phyloP scores from a whole-genome alignment of 2,329 filamentous ascomycete species.

The Neopestalotiopsis rosae region DNA sequence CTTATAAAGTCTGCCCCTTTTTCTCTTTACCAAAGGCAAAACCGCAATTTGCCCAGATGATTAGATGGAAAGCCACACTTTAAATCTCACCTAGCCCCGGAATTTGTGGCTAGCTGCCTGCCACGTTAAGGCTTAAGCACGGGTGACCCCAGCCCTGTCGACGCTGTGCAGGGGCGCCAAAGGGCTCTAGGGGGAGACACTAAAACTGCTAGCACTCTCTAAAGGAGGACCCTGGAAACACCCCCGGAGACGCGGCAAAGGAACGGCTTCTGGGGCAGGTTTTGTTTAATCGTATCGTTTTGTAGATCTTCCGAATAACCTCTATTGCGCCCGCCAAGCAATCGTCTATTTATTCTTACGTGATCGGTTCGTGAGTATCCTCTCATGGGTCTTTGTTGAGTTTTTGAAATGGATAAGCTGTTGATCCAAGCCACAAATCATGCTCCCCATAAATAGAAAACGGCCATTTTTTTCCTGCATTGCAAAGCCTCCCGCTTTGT shows the following conservation, averaged over 20 bases:
- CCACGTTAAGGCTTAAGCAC: not conserved
- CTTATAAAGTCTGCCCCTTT: not conserved
- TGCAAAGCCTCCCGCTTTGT: no score
- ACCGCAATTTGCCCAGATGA: slow-evolving; percentile 4
- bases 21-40: not conserved
- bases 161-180: not conserved
- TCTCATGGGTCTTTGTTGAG: no score
- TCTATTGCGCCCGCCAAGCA: not conserved
- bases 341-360: no score
- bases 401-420: no score
- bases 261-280: not conserved
- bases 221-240: not conserved
- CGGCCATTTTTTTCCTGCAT: no score
- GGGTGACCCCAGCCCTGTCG: not conserved
- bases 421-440: no score
- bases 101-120: slow-evolving; percentile 7
- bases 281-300: no score
- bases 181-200: not conserved
- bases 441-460: no score
- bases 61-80: slow-evolving; percentile 13
- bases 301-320: not conserved
- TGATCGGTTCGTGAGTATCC: no score
- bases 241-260: not conserved
- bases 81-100: slow-evolving; percentile 2
- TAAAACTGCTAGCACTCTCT: not conserved